Conservation (phyloP, 2,329 filamentous ascomycete genomes). For the Aspergillus piperis region DNA sequence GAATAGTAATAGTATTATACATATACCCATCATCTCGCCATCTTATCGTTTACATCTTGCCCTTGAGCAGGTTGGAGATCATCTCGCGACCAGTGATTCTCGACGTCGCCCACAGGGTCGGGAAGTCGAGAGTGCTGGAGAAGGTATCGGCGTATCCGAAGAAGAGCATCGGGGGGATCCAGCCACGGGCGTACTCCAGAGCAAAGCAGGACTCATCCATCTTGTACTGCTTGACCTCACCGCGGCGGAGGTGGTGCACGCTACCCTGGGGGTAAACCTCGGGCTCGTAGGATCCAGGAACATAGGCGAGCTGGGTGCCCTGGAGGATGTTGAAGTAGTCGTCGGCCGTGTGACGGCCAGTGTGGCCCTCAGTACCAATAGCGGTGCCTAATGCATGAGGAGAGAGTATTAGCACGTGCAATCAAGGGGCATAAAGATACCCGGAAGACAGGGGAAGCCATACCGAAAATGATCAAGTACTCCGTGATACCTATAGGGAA, state of each 20-base stretch:
- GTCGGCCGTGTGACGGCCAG: constrained; percentile 84
- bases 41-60: constrained; percentile 62
- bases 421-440: background rate
- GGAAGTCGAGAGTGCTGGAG: constrained; percentile 77
- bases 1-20: background rate
- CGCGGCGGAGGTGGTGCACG: constrained; percentile 51
- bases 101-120: constrained; percentile 80
- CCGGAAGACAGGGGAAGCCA: constrained; percentile 5
- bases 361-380: constrained; percentile 80
- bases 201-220: constrained; percentile 43
- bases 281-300: constrained; percentile 40
- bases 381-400: constrained; percentile 31
- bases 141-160: constrained; percentile 85
- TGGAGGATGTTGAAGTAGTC: constrained; percentile 90
- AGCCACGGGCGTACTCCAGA: constrained; percentile 58
- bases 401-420: background rate
- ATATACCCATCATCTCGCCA: background rate
- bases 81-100: constrained; percentile 75
- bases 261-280: constrained; percentile 42
- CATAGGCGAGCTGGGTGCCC: constrained; percentile 42
- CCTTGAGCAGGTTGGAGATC: constrained; percentile 67
- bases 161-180: constrained; percentile 90
- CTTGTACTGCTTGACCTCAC: constrained; percentile 74
- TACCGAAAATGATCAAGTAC: constrained; percentile 84
- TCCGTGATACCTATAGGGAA: constrained; percentile 64